Conservation (phyloP, 805 yeast species). For the Ogataea saltuana region DNA sequence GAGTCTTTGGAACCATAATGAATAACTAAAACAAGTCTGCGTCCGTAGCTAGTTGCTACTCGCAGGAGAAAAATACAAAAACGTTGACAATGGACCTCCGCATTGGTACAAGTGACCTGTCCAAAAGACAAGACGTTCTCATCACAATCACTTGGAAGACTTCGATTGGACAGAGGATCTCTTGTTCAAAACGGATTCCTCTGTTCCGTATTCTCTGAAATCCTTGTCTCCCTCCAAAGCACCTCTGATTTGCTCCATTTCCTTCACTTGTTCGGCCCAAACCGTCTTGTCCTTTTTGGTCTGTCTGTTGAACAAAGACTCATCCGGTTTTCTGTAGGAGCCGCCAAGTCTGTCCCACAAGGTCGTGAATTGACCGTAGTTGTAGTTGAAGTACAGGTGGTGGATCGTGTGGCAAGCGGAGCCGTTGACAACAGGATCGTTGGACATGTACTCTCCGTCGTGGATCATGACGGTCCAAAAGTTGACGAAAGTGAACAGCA, state of each 20-base stretch:
- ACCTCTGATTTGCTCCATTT: conserved; percentile 77
- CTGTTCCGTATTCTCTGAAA: conserved; percentile 69
- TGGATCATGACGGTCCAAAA: conserved; percentile 99
- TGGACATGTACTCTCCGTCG: conserved; percentile 93
- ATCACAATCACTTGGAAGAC: no score
- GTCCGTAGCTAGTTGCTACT: no score
- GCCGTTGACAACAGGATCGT: conserved; percentile 93
- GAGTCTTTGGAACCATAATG: background rate
- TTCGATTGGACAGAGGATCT: no score
- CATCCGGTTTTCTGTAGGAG: conserved; percentile 90
- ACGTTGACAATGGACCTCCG: no score
- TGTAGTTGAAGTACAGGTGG: conserved; percentile 95
- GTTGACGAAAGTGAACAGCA: conserved; percentile 86
- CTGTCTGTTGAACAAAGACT: conserved; percentile 70
- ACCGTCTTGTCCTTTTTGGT: conserved; percentile 56
- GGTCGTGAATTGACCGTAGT: conserved; percentile 97
- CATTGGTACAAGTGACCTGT: no score
- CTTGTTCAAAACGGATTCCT: conserved; percentile 37
- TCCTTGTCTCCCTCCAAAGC: conserved; percentile 80
- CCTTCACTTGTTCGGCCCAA: conserved; percentile 68
- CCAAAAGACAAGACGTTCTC: no score
- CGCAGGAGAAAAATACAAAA: no score
- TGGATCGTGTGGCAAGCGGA: conserved; percentile 98
- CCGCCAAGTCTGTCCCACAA: conserved; percentile 97
- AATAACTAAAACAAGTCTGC: no score